These are phyloP conservation scores for Polyplosphaeria fusca DNA, from an alignment of 495 filamentous ascomycete genomes.

Conservation along the genomic window DNA sequence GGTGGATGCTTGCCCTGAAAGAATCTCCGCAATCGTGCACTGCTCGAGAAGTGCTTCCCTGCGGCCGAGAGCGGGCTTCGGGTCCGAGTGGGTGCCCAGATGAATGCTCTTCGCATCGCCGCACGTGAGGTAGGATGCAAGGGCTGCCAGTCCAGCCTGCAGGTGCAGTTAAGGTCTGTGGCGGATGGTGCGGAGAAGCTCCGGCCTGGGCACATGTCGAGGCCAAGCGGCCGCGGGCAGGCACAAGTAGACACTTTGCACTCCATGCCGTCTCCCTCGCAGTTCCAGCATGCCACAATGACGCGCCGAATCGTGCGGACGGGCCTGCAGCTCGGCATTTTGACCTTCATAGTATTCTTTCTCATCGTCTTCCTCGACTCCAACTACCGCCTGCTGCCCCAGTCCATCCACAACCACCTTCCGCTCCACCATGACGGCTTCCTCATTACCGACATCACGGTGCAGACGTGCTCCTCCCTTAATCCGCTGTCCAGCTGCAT, in stretches of 20 bases:
- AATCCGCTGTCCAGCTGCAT: constrained; percentile 77
- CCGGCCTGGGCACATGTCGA: no score
- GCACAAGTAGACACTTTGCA: not conserved
- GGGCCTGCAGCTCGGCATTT: constrained; percentile 69
- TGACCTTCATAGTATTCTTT: constrained; percentile 64
- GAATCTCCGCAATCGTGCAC: not conserved
- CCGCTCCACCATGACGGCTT: constrained; percentile 55
- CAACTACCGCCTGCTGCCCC: constrained; percentile 54
- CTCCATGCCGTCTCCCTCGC: not conserved
- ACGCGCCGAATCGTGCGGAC: constrained; percentile 61
- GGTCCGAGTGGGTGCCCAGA: no score
- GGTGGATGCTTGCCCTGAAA: constrained; percentile 20
- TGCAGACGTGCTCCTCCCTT: constrained; percentile 69
- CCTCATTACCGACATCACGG: constrained; percentile 80
- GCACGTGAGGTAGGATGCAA: constrained; percentile 1
- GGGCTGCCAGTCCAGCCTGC: no score
- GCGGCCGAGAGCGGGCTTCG: no score
- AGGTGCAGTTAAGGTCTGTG: no score
- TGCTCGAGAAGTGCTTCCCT: constrained; percentile 8
- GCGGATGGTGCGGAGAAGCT: no score
- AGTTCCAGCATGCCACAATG: constrained; percentile 34
- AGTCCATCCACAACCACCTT: constrained; percentile 51
- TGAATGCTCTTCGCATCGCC: constrained; percentile 15
- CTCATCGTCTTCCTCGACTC: constrained; percentile 43
- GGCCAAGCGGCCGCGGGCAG: no score